Conservation (phyloP, 306 rosid species). For the Cicer yamashitae region DNA sequence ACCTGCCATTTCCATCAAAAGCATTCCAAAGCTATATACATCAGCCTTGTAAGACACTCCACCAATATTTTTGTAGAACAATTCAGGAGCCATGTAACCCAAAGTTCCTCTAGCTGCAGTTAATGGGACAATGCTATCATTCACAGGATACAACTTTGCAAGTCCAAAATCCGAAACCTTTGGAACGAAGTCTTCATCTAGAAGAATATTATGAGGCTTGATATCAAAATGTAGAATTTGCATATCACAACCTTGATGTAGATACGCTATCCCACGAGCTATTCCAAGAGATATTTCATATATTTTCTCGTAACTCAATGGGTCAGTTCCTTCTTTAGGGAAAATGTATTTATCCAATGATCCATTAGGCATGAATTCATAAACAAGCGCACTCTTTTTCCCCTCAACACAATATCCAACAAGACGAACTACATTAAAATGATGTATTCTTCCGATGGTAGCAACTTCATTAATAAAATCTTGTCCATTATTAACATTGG, state of each 20-base stretch:
- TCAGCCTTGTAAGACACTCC: slow-evolving; percentile 4
- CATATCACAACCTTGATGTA: slow-evolving; percentile 32
- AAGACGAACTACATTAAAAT: slow-evolving; percentile 23
- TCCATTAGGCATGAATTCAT: slow-evolving; percentile 18
- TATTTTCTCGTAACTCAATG: not conserved
- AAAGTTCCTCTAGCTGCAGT: slow-evolving; percentile 23
- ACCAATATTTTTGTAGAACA: slow-evolving; percentile 28
- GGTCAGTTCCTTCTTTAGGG: not conserved
- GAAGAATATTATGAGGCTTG: slow-evolving; percentile 24
- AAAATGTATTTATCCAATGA: slow-evolving; percentile 13
- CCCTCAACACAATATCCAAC: slow-evolving; percentile 20
- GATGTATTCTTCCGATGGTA: slow-evolving; percentile 24
- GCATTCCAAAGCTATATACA: slow-evolving; percentile 26
- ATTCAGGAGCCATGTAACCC: slow-evolving; percentile 28
- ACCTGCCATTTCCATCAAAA: slow-evolving; percentile 18
- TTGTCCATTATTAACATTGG: not conserved
- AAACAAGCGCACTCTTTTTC: not conserved
- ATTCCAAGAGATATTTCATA: slow-evolving; percentile 21
- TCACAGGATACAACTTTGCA: not conserved
- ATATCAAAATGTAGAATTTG: slow-evolving; percentile 32
- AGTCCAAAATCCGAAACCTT: slow-evolving; percentile 24
- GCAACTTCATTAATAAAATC: slow-evolving; percentile 32
- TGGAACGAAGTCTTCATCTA: not conserved
- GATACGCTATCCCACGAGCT: slow-evolving; percentile 5
- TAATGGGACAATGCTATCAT: slow-evolving; percentile 3